These are phyloP conservation scores for Scutellaria barbata DNA, from an alignment of 257 asterid species.

Conservation along the genomic window DNA sequence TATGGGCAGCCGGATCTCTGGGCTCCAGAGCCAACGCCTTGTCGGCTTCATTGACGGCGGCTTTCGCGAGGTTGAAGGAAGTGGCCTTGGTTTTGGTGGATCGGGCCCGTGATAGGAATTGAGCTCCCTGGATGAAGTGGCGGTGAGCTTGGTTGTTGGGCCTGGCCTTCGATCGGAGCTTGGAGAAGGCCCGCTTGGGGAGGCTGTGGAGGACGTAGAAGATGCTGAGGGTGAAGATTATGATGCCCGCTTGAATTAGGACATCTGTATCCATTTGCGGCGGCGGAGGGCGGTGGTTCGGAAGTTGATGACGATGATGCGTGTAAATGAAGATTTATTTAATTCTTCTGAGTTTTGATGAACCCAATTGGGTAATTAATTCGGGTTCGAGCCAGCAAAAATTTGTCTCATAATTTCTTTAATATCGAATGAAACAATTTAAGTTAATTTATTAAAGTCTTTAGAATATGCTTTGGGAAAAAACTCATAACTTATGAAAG, in stretches of 20 bases:
- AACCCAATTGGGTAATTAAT: background rate
- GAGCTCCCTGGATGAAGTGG: slow-evolving; percentile 86
- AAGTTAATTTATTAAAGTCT: too few relatives aligned
- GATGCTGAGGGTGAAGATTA: slow-evolving; percentile 59
- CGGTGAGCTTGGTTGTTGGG: slow-evolving; percentile 69
- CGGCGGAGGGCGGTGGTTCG: slow-evolving; percentile 25
- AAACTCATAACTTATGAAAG: too few relatives aligned
- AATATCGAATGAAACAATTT: too few relatives aligned
- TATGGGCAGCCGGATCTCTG: slow-evolving; percentile 79
- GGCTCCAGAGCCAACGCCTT: slow-evolving; percentile 72
- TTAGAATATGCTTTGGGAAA: too few relatives aligned
- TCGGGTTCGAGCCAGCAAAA: slow-evolving; percentile 10
- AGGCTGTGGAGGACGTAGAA: slow-evolving; percentile 62
- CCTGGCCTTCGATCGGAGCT: slow-evolving; percentile 65
- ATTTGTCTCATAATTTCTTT: too few relatives aligned
- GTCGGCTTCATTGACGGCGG: slow-evolving; percentile 82
- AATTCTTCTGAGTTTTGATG: background rate
- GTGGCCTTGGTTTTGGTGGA: slow-evolving; percentile 53
- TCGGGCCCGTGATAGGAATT: slow-evolving; percentile 77
- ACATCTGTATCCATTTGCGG: slow-evolving; percentile 55
- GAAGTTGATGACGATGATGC: background rate
- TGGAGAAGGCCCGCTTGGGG: slow-evolving; percentile 65
- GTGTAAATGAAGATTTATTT: background rate
- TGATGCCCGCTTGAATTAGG: slow-evolving; percentile 53
- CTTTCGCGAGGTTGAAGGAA: slow-evolving; percentile 64